These are phyloP conservation scores for Dactylellina leptospora DNA, from an alignment of 2,329 filamentous ascomycete genomes.

Conservation along the genomic window DNA sequence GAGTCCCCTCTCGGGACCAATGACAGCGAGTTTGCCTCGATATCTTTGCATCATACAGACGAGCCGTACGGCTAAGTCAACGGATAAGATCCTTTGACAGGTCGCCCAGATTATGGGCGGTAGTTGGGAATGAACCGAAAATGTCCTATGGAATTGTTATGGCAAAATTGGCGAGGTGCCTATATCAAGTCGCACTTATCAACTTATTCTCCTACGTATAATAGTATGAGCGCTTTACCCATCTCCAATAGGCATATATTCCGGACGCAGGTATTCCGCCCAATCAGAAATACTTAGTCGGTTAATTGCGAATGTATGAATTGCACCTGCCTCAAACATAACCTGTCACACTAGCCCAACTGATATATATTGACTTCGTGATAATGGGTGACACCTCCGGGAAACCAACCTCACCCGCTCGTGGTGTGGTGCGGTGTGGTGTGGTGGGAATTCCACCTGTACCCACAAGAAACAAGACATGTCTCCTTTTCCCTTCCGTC, in stretches of 20 bases:
- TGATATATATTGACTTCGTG: constrained; percentile 41
- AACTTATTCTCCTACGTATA: constrained; percentile 46
- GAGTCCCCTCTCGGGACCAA: constrained; percentile 40
- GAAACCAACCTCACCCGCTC: constrained; percentile 35
- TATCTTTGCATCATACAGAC: constrained; percentile 40
- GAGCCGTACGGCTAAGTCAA: constrained; percentile 45
- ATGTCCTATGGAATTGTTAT: constrained; percentile 30
- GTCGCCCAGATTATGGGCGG: constrained; percentile 22
- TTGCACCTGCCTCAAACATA: constrained; percentile 47
- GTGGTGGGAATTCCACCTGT: constrained; percentile 22
- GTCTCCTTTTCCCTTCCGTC: constrained; percentile 49
- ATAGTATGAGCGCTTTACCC: constrained; percentile 46
- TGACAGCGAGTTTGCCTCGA: constrained; percentile 29
- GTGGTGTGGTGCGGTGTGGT: too few relatives aligned
- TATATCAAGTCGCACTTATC: constrained; percentile 32
- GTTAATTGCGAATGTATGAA: constrained; percentile 54
- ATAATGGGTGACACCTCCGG: constrained; percentile 49
- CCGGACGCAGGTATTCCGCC: constrained; percentile 43
- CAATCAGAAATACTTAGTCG: constrained; percentile 38
- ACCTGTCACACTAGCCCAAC: constrained; percentile 50
- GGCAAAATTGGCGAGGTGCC: constrained; percentile 52
- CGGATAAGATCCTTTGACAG: constrained; percentile 53
- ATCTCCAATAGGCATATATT: constrained; percentile 54
- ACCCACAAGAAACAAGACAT: constrained; percentile 38
- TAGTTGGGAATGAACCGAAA: constrained; percentile 19